These are phyloP conservation scores for Pyrenochaeta sp. DNA, from an alignment of 2,329 filamentous ascomycete genomes.

Conservation along the genomic window DNA sequence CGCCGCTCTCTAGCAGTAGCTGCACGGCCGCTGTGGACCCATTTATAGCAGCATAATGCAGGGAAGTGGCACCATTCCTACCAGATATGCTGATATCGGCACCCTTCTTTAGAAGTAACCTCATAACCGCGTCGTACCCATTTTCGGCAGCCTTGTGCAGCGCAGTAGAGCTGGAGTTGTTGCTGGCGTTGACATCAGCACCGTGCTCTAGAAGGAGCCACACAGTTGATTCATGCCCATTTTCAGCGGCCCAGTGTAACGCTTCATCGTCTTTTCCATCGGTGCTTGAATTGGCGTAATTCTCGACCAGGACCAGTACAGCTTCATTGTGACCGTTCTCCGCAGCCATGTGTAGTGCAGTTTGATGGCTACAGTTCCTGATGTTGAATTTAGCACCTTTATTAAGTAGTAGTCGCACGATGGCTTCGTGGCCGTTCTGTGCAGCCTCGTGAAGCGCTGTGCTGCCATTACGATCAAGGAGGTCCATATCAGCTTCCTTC, in stretches of 20 bases:
- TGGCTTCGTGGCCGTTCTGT: background rate
- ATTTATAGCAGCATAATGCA: background rate
- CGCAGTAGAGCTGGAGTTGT: background rate
- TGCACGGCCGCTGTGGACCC: background rate
- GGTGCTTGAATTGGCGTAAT: background rate
- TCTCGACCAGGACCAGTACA: background rate
- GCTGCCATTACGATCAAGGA: no score
- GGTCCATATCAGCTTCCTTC: slow-evolving; percentile 3
- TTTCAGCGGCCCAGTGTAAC: background rate
- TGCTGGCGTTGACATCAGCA: no score
- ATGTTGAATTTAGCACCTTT: no score
- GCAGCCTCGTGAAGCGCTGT: background rate
- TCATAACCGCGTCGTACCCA: background rate
- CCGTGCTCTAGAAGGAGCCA: no score
- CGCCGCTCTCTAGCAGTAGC: no score
- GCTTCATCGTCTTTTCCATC: background rate
- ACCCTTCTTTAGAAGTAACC: background rate
- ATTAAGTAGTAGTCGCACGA: no score
- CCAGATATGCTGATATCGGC: background rate
- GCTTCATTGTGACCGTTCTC: background rate
- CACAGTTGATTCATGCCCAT: background rate
- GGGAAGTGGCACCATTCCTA: background rate
- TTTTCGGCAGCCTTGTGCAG: slow-evolving; percentile 1
- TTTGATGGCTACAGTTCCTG: background rate
- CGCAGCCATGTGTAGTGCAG: slow-evolving; percentile 6